Base-by-base conservation (phyloP, 2,329 filamentous ascomycete species). In the Diaporthe citri region DNA sequence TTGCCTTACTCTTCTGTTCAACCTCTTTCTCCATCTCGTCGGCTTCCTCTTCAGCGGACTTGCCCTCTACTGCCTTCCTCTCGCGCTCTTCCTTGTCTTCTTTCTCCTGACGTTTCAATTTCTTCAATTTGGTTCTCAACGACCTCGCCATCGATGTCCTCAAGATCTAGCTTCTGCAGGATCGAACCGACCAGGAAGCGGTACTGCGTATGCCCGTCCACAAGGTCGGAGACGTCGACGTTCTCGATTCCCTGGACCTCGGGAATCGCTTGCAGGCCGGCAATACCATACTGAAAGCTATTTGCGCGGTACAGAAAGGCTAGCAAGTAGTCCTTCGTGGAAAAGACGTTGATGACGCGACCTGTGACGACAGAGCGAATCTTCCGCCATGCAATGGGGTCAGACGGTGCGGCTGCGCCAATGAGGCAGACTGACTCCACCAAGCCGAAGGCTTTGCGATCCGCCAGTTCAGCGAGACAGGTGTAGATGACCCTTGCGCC, bases 241-340 rank as follows among this genome's bases (percentile, higher is more conserved):
- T 90, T 90, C 76, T 88, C 82, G 80, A 97, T 88, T 2, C 93
- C 93, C 6, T 90, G 88, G n/a, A 96, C 90, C 15, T 88, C 89
- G 71, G 91, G 79, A 34, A 97, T 90, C 46, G 91, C 88, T 81
- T 98, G 94, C 2, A 98, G 86, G 0, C 96, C 96, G 0, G 96
- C 95, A 56, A 98, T 91, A 6, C 96, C 96, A 56, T 94, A 89
- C 77, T 97, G 93, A 36, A 97, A 89, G 74, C 93, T 95, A 62
- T 94, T 95, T 2, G 95, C 93, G 64, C 96, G 92, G 82, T 98
- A 98, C 25, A 98, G 86, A 82, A 98, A 96, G 1, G 92, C 95
- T 1, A 98, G 90, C 41, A 98, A 91, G 80, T 95, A 94, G 83
- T 98, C 96, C 75, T 97, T 96, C 70, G 93, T 91, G 2, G 94